phyloP scores from a whole-genome alignment of 2,329 filamentous ascomycete genomes.

The Aspergillus fijiensis region DNA sequence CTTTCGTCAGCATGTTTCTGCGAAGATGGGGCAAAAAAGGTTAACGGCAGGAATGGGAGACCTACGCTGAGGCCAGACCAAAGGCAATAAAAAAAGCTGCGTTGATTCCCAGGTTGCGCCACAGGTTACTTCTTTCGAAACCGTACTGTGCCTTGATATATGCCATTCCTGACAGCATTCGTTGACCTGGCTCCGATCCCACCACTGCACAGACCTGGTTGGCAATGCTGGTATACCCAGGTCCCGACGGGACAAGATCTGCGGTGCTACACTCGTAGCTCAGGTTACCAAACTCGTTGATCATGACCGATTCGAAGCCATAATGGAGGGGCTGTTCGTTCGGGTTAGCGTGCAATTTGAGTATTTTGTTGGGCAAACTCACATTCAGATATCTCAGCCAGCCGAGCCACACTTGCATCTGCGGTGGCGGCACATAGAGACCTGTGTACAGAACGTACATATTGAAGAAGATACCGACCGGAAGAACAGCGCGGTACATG shows the following conservation, averaged over 20 bases:
- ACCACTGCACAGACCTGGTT: conserved; percentile 5
- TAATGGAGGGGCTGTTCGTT: conserved; percentile 6
- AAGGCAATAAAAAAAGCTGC: conserved; percentile 6
- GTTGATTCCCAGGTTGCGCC: conserved; percentile 10
- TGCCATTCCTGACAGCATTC: background rate
- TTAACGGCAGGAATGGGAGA: background rate
- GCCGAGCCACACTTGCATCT: conserved; percentile 69
- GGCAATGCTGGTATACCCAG: background rate
- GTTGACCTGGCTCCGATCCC: conserved; percentile 1
- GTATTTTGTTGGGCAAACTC: conserved; percentile 55
- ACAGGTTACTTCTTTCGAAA: background rate
- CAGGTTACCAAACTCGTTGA: conserved; percentile 4
- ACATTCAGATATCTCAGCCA: conserved; percentile 77
- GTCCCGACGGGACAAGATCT: conserved; percentile 1
- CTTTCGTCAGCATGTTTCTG: background rate
- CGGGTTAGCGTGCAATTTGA: background rate
- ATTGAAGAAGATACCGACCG: conserved; percentile 73
- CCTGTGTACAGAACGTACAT: conserved; percentile 75
- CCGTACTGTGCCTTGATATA: conserved; percentile 6
- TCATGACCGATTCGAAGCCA: conserved; percentile 4
- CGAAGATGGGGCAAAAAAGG: background rate
- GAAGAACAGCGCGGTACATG: conserved; percentile 80
- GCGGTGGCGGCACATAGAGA: conserved; percentile 72
- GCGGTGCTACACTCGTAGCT: conserved; percentile 1
- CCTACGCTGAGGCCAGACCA: background rate